Evolutionary conservation across 805 yeast species (phyloP).

Genomic region (Hanseniaspora singularis): DNA sequence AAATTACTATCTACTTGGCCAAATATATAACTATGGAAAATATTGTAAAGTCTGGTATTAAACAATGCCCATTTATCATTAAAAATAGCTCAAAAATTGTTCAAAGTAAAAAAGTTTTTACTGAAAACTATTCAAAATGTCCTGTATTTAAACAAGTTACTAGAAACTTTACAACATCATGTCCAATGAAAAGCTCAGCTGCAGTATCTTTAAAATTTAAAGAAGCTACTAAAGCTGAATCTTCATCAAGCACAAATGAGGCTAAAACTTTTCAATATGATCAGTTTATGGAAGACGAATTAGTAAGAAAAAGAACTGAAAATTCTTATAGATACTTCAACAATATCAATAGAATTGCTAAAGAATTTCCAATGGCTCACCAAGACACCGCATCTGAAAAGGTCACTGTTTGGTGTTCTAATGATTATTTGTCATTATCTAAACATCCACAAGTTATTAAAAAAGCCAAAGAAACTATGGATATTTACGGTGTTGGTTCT

Average conservation of each 20-base stretch:
- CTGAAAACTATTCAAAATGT: slow-evolving; percentile 32
- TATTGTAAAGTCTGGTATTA: slow-evolving; percentile 13
- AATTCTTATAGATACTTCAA: slow-evolving; percentile 92
- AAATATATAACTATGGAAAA: slow-evolving; percentile 7
- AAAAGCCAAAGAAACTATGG: slow-evolving; percentile 68
- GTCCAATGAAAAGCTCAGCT: slow-evolving; percentile 27
- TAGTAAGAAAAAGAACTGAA: slow-evolving; percentile 66
- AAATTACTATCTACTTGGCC: too few species aligned
- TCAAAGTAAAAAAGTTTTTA: slow-evolving; percentile 12
- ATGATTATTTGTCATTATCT: slow-evolving; percentile 94
- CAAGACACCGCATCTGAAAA: slow-evolving; percentile 60
- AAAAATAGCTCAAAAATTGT: slow-evolving; percentile 14
- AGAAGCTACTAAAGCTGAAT: slow-evolving; percentile 23
- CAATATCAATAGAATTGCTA: slow-evolving; percentile 90
- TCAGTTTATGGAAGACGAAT: slow-evolving; percentile 54
- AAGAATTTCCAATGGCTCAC: slow-evolving; percentile 89
- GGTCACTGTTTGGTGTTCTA: slow-evolving; percentile 98
- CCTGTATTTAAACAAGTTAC: slow-evolving; percentile 88
- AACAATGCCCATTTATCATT: slow-evolving; percentile 14
- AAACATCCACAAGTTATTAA: slow-evolving; percentile 59
- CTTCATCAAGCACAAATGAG: slow-evolving; percentile 27
- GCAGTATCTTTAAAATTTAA: slow-evolving; percentile 27
- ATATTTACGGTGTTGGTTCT: slow-evolving; percentile 93
- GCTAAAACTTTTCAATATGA: slow-evolving; percentile 50
- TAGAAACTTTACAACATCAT: slow-evolving; percentile 30